These are phyloP conservation scores for Rhinocladiella mackenziei DNA, from an alignment of 2,329 filamentous ascomycete species.

Conservation along the genomic window DNA sequence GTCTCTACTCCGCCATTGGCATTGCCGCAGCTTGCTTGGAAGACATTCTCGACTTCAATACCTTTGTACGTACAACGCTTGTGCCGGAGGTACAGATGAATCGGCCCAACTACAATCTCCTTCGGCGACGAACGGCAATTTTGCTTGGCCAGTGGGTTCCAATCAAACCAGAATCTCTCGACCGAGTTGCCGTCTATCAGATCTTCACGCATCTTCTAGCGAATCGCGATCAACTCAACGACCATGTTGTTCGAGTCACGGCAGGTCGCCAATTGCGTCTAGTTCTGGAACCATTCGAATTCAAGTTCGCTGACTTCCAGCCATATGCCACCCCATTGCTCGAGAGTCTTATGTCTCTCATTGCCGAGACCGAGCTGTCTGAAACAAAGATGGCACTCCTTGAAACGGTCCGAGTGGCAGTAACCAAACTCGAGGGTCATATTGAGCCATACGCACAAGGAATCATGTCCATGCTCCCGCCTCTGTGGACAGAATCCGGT, in stretches of 20 bases:
- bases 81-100: slow-evolving; percentile 71
- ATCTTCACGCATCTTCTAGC: slow-evolving; percentile 85
- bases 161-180: slow-evolving; percentile 66
- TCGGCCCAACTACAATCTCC: slow-evolving; percentile 67
- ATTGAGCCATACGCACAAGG: slow-evolving; percentile 65
- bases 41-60: slow-evolving; percentile 75
- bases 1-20: slow-evolving; percentile 89
- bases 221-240: slow-evolving; percentile 71
- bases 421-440: slow-evolving; percentile 74
- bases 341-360: slow-evolving; percentile 68
- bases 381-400: slow-evolving; percentile 89
- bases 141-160: slow-evolving; percentile 85
- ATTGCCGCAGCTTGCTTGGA: slow-evolving; percentile 74
- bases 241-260: slow-evolving; percentile 86
- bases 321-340: slow-evolving; percentile 74
- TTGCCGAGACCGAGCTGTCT: slow-evolving; percentile 72
- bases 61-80: slow-evolving; percentile 70
- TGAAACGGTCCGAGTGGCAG: slow-evolving; percentile 76
- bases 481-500: slow-evolving; percentile 78
- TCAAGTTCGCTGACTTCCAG: slow-evolving; percentile 67
- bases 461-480: slow-evolving; percentile 74
- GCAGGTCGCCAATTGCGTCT: slow-evolving; percentile 78
- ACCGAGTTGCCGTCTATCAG: slow-evolving; percentile 71
- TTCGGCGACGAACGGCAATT: slow-evolving; percentile 83
- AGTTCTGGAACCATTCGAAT: slow-evolving; percentile 80